Percentiles rank a stretch among this genome's conserved stretches.
Conservation (phyloP, 2,329 filamentous ascomycete genomes). For the Botryosphaeria dothidea region DNA sequence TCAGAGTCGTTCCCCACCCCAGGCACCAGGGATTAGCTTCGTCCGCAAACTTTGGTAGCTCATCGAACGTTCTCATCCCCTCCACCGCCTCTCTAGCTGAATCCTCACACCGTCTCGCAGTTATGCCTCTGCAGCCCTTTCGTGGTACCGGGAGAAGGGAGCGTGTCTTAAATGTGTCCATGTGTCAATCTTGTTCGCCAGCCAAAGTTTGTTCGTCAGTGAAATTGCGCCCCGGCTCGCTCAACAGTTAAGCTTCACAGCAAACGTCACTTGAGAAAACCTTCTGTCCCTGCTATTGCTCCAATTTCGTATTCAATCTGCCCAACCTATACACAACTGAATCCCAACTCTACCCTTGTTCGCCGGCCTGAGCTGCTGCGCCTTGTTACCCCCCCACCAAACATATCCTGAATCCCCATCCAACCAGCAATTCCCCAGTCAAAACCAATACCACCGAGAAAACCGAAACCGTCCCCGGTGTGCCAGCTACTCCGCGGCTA, state of each 20-base stretch:
- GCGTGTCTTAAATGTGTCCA: background rate
- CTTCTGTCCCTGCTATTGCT: background rate
- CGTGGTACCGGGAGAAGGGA: background rate
- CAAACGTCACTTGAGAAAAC: background rate
- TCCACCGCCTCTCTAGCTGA: background rate
- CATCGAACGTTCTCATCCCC: background rate
- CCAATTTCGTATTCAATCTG: conserved; percentile 15
- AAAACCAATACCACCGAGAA: background rate
- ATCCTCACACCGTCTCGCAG: background rate
- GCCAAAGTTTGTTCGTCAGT: background rate
- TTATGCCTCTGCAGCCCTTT: background rate
- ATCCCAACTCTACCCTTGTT: background rate
- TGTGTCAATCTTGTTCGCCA: background rate
- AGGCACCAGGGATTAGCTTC: background rate
- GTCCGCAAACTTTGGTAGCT: background rate
- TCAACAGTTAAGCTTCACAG: background rate
- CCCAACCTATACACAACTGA: conserved; percentile 7
- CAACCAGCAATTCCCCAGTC: background rate
- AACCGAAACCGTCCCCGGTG: conserved; percentile 1
- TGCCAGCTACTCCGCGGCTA: background rate
- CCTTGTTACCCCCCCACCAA: background rate
- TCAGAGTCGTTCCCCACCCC: background rate
- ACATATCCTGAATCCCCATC: background rate
- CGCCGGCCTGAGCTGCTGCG: conserved; percentile 3
- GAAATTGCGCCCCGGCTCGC: background rate